These are phyloP conservation scores for Zymoseptoria brevis DNA, from an alignment of 2,329 filamentous ascomycete genomes.

Conservation along the genomic window DNA sequence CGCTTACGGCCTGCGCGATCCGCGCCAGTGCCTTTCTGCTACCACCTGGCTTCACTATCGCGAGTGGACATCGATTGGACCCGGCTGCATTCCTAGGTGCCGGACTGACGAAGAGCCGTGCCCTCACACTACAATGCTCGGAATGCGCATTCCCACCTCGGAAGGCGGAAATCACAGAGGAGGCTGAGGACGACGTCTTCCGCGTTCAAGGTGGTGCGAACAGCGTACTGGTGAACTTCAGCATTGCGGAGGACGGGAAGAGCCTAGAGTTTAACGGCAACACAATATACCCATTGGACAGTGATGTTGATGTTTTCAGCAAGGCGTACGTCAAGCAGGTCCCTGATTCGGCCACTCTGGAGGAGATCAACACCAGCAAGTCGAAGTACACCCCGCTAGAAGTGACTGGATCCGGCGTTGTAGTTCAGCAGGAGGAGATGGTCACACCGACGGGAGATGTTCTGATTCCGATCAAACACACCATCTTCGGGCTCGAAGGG, in stretches of 20 bases:
- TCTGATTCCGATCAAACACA: slow-evolving; percentile 48
- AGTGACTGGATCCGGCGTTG: slow-evolving; percentile 27
- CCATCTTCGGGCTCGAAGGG: slow-evolving; percentile 53
- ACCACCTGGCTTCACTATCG: slow-evolving; percentile 40
- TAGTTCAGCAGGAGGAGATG: slow-evolving; percentile 34
- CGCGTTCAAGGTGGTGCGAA: slow-evolving; percentile 27
- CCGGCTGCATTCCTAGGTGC: slow-evolving; percentile 27
- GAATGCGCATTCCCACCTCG: slow-evolving; percentile 43
- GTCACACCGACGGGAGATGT: slow-evolving; percentile 47
- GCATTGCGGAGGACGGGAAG: slow-evolving; percentile 39
- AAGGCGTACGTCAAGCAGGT: slow-evolving; percentile 22
- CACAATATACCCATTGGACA: slow-evolving; percentile 46
- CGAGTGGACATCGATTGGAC: slow-evolving; percentile 27
- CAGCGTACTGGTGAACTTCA: slow-evolving; percentile 43
- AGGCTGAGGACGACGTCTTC: slow-evolving; percentile 21
- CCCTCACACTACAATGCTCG: slow-evolving; percentile 46
- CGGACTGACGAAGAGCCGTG: slow-evolving; percentile 28
- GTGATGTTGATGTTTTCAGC: slow-evolving; percentile 7
- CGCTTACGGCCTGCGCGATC: slow-evolving; percentile 22
- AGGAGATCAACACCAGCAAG: slow-evolving; percentile 20
- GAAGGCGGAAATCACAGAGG: slow-evolving; percentile 14
- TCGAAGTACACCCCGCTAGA: slow-evolving; percentile 30
- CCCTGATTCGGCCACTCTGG: slow-evolving; percentile 15
- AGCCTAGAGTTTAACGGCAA: slow-evolving; percentile 52
- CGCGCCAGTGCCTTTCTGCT: slow-evolving; percentile 44